Conservation (phyloP, 2,329 filamentous ascomycete species). For the Pseudogymnoascus sp. region DNA sequence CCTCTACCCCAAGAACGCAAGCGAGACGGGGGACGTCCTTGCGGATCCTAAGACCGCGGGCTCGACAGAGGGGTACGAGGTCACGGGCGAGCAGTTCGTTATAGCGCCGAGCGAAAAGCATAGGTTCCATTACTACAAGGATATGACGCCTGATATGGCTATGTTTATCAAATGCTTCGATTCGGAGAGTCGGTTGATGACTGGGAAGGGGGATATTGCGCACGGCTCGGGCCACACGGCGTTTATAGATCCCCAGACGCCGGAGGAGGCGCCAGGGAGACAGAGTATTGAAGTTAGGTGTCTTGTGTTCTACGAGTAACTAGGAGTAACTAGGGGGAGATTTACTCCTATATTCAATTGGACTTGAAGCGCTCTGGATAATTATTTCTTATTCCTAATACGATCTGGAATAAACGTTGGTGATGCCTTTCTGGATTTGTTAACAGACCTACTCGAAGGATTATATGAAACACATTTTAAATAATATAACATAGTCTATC, state of each 20-base stretch:
- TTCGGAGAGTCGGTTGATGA: conserved; percentile 41
- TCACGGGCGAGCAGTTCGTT: conserved; percentile 55
- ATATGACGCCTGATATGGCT: conserved; percentile 59
- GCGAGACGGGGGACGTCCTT: conserved; percentile 66
- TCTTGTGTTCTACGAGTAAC: conserved; percentile 53
- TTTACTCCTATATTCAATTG: background rate
- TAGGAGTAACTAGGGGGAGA: too few relatives aligned
- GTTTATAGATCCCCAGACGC: conserved; percentile 66
- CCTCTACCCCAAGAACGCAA: conserved; percentile 61
- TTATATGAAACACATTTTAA: too few relatives aligned
- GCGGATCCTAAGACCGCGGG: conserved; percentile 41
- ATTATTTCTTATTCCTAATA: background rate
- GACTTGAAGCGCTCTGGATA: background rate
- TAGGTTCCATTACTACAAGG: conserved; percentile 65
- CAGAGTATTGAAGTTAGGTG: conserved; percentile 84
- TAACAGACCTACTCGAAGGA: too few relatives aligned
- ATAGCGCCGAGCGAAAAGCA: conserved; percentile 53
- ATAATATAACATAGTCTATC: too few relatives aligned
- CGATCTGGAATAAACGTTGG: background rate
- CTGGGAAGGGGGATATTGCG: conserved; percentile 33
- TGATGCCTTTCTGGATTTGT: too few relatives aligned
- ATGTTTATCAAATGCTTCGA: conserved; percentile 74
- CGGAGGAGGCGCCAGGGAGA: conserved; percentile 58
- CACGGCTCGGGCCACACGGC: conserved; percentile 57
- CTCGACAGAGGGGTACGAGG: conserved; percentile 55